Evolutionary conservation across 1,139 yeast genomes (phyloP), one percentile per base, ranked within the genome.

Genomic region (Candida sojae): DNA sequence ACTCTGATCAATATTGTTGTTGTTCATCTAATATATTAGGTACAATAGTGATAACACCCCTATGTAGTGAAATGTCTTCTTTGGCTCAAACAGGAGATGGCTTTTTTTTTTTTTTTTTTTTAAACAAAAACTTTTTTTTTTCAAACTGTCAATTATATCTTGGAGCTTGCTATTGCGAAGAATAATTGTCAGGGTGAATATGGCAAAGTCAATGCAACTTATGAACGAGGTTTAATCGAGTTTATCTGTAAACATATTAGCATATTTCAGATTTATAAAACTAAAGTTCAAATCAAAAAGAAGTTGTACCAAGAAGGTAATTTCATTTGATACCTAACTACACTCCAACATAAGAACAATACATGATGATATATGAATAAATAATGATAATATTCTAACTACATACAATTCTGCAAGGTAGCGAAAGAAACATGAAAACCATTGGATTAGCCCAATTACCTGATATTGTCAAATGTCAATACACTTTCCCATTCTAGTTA

Each of bases 301-400:
- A 17, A 17, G 21, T 17, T 17, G 21, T 17, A 17, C 21, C 21
- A 2, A 17, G 21, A 17, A 17, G 21, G 21, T 3, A 17, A 17
- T 17, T 17, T 17, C 21, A 17, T 17, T 17, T 17, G 21, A 17
- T 17, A 17, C 21, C 21, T 26, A 26, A 8, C 29, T 6, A 26
- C 29, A 26, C 29, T 26, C 29, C 9, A 26, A 2, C 5, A 26
- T 26, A 26, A 26, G 21, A 9, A 36, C 13, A 36, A 36, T 36
- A 25, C 6, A 3, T 23, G 26, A 23, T 10, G 26, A 23, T 10
- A 25, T 23, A 5, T 23, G 29, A 36, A 36, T 36, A 36, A 36
- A 36, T 36, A 36, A 25, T 23, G 39, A 36, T 25, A 36, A 36
- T 36, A 25, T 36, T 30, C 30, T 36, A 36, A 25, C 39, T 36